Conservation (phyloP, 1,139 yeast species). For the Yamadazyma mexicana region DNA sequence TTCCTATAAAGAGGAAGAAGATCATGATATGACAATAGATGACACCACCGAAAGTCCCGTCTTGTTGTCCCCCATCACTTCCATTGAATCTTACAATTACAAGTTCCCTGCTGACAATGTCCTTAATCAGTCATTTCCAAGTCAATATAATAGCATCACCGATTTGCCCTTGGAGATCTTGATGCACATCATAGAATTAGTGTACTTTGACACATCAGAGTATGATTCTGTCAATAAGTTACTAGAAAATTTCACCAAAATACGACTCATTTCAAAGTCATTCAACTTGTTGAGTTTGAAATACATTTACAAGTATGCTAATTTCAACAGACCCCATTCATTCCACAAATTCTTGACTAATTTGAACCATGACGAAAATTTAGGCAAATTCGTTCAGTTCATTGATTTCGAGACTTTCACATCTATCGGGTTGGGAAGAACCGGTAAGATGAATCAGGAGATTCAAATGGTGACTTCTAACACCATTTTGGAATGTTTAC, state of each 20-base stretch:
- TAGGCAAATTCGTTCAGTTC: slow-evolving; percentile 68
- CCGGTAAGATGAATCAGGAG: slow-evolving; percentile 86
- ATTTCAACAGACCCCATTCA: slow-evolving; percentile 78
- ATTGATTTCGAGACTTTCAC: slow-evolving; percentile 89
- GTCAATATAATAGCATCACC: slow-evolving; percentile 9
- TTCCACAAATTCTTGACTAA: slow-evolving; percentile 71
- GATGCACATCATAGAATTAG: slow-evolving; percentile 43
- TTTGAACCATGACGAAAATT: slow-evolving; percentile 47
- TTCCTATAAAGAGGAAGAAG: slow-evolving; percentile 3
- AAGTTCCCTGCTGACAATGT: slow-evolving; percentile 9
- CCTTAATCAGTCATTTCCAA: background rate
- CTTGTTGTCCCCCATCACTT: slow-evolving; percentile 37
- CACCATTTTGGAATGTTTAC: slow-evolving; percentile 65
- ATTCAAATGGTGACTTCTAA: slow-evolving; percentile 84
- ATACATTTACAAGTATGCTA: slow-evolving; percentile 63
- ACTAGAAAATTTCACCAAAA: slow-evolving; percentile 42
- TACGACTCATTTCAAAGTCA: slow-evolving; percentile 28
- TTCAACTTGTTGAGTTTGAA: slow-evolving; percentile 34
- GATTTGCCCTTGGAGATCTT: slow-evolving; percentile 44
- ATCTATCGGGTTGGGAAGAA: slow-evolving; percentile 85
- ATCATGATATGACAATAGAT: background rate
- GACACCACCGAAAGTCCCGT: slow-evolving; percentile 20
- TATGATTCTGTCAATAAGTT: slow-evolving; percentile 42
- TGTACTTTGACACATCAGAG: slow-evolving; percentile 34
- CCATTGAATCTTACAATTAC: slow-evolving; percentile 28